Evolutionary conservation across 495 filamentous ascomycete genomes (phyloP), one percentile per base, ranked within the genome.

Genomic region (Aspergillus egyptiacus): DNA sequence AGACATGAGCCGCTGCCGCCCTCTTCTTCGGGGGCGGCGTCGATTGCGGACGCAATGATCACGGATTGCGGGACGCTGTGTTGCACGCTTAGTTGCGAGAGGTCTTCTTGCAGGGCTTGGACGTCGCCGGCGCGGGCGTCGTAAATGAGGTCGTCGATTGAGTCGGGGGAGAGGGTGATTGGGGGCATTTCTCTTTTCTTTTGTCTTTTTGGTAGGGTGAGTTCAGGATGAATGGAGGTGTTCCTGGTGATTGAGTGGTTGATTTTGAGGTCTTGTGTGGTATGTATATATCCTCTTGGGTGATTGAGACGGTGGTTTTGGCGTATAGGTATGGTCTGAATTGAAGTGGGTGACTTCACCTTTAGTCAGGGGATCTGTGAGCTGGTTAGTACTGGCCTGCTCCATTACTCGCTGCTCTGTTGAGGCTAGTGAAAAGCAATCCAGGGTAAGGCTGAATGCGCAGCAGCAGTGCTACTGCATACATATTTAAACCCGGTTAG

Each of bases 111-210:
- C 34, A 96, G 77, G 34, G 89, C 86, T 23, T 75, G 67, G 44
- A 82, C 71, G 27, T 94, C 89, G 57, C 86, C 86, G 0, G 73
- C 74, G 23, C 91, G 87, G 13, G 90, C 81, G 42, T 83, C 76
- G 70, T 93, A 95, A 52, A 96, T 77, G 53, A 96, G 80, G 60
- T 96, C 91, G 61, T 91, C 88, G 49, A 89, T 84, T 59, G 86
- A 76, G 35, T 96, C 91, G 60, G 81, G 69, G 35, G 68, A 49
- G 17, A 69, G 49, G 23, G 59, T 59, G 36, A 63, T 65, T 43
- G 60, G 53, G 14, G 66, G 57, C 56, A 67, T 66, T 50, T 61
- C 58, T 37, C 33, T 56, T 51, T 46, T 24, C 15, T 9, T 24
- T 24, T 18, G 20, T 46, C 20, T 43, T 5, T 28, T 46, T 46